phyloP scores from a whole-genome alignment of 768 basidiomycete species.

The Russula compacta region DNA sequence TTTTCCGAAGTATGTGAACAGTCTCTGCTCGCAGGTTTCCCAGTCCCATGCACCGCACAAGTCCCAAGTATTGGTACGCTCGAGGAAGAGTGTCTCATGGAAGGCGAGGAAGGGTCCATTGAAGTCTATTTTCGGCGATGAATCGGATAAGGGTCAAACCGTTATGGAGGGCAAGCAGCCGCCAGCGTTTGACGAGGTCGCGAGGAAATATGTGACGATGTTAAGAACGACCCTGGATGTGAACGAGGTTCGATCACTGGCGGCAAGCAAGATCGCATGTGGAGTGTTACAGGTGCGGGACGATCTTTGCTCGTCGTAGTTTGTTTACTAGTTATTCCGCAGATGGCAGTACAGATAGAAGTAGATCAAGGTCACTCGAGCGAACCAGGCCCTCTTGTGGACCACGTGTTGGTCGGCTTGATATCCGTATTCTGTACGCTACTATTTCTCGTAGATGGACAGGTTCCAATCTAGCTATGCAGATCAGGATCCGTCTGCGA shows the following conservation, averaged over 20 bases:
- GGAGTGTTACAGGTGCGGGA: constrained; percentile 58
- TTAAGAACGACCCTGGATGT: constrained; percentile 46
- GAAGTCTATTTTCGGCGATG: constrained; percentile 63
- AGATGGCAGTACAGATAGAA: constrained; percentile 84
- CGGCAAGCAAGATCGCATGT: constrained; percentile 67
- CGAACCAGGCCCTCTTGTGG: constrained; percentile 65
- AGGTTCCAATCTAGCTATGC: not conserved
- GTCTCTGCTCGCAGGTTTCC: constrained; percentile 59
- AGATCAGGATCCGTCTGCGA: constrained; percentile 33
- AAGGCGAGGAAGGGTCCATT: constrained; percentile 73
- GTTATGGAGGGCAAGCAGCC: constrained; percentile 25
- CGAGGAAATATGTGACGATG: constrained; percentile 38
- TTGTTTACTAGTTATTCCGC: constrained; percentile 9
- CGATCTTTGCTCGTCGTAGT: not conserved
- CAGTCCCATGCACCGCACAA: constrained; percentile 30
- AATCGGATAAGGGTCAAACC: constrained; percentile 25
- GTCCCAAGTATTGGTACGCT: constrained; percentile 45
- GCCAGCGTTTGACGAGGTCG: constrained; percentile 38
- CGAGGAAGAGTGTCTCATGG: constrained; percentile 77
- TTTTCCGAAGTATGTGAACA: constrained; percentile 47
- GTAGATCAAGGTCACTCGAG: constrained; percentile 52
- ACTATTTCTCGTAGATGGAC: not conserved
- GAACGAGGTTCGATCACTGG: constrained; percentile 72
- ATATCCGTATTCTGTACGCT: constrained; percentile 55
- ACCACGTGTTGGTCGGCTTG: constrained; percentile 67